These are phyloP conservation scores for Silene vulgaris DNA, from an alignment of 179 eudicot genomes.

Conservation along the genomic window DNA sequence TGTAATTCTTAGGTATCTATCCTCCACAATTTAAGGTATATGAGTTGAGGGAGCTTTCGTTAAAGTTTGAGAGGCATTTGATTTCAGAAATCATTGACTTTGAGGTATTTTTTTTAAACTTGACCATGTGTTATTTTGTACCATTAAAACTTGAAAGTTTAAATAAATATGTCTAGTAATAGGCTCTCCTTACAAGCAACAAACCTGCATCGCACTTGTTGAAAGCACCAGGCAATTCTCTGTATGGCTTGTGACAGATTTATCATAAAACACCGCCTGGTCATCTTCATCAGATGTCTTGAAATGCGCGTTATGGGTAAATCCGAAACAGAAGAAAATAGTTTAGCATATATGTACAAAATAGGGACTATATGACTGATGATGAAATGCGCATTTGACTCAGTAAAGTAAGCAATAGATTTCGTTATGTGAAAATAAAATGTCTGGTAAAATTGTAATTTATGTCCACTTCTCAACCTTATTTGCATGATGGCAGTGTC, in stretches of 20 bases:
- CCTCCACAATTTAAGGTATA: conserved; percentile 97
- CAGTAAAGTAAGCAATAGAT: too few species aligned
- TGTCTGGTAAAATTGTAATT: too few species aligned
- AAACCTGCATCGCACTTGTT: background rate
- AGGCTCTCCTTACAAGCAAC: background rate
- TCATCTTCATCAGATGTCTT: background rate
- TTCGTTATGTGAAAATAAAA: too few species aligned
- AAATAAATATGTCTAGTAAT: background rate
- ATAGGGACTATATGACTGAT: too few species aligned
- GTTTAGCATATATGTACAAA: too few species aligned
- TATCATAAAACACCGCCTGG: background rate
- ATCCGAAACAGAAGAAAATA: too few species aligned
- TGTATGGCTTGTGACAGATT: background rate
- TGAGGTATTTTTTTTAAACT: conserved; percentile 43
- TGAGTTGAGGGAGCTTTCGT: conserved; percentile 70
- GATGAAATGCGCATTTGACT: too few species aligned
- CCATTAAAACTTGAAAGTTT: background rate
- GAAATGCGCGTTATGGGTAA: too few species aligned
- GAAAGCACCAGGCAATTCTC: background rate
- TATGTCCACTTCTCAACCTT: background rate
- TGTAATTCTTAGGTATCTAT: conserved; percentile 57
- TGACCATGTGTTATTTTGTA: background rate
- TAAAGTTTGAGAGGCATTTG: conserved; percentile 93
- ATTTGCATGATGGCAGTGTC: background rate
- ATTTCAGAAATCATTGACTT: conserved; percentile 81